Base-by-base conservation (phyloP, 495 filamentous ascomycete species). In the Physcia stellaris region DNA sequence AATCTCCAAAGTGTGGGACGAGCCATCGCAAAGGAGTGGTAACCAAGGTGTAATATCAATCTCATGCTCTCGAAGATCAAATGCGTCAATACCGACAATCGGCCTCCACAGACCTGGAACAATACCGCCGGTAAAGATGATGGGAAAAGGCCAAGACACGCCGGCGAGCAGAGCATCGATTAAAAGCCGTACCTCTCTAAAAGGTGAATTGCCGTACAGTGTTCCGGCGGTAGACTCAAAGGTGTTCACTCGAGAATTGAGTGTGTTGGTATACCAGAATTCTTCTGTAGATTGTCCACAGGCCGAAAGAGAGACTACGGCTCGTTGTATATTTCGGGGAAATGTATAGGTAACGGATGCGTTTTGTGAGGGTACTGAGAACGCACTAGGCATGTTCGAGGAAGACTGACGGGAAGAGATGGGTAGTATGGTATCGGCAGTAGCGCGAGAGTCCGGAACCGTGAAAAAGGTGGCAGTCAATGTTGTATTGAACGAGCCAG, bases 241-340 rank as follows among this genome's bases (percentile, higher is more conserved):
- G 2, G 76, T 76, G 22, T 69, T 45, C 1, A 63, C 63, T 40
- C 83, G 71, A 3, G 67, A 66, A 5, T 67, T 66, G n/a, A 81
- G 66, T 3, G 85, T 80, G 55, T 92, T 92, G 16, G 69, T 73
- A 67, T 80, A 93, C 85, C 86, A 94, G 50, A 94, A 93, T 46
- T 93, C 86, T 51, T 93, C 86, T 1, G 60, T 57, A 0, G 71
- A 68, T 48, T 93, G 86, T 0, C 85, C 86, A 50, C 77, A 82
- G 10, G 83, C 80, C 0, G 75, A 75, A 3, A 94, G 64, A 4
- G 79, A 76, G 24, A 92, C 73, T 7, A 88, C 70, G 4, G 86
- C 86, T 34, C 76, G 73, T 37, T 71, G 71, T 2, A 63, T 62
- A 45, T 79, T 77, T 18, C 58, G 59, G 0, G 83, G 82, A 32